Percentiles rank a stretch among this genome's conserved stretches.
Conservation (phyloP, 108 stramenopile species). For the Nannochloropsis salina region DNA sequence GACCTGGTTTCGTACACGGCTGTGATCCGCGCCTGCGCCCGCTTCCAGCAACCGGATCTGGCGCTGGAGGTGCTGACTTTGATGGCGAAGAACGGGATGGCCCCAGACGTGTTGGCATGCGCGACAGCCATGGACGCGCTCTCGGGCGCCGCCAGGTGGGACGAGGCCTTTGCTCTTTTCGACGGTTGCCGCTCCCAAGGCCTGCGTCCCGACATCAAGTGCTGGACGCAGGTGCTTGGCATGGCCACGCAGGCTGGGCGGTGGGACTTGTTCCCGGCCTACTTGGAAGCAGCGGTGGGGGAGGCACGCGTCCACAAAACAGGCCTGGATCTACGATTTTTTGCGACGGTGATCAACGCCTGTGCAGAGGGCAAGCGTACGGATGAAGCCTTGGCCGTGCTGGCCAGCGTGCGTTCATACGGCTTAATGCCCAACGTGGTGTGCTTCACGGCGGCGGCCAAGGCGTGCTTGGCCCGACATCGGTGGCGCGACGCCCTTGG, state of each 20-base stretch:
- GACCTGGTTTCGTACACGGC: conserved; percentile 12
- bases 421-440: not conserved
- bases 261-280: not conserved
- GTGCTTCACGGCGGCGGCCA: not conserved
- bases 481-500: not conserved
- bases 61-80: not conserved
- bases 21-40: not conserved
- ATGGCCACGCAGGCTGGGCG: not conserved
- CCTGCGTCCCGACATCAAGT: not conserved
- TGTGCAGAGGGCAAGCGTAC: not conserved
- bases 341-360: not conserved
- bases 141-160: not conserved
- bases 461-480: not conserved
- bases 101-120: not conserved
- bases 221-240: not conserved
- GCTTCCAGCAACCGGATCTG: not conserved
- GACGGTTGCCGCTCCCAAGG: not conserved
- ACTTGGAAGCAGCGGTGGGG: not conserved
- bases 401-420: conserved; percentile 13
- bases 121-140: not conserved
- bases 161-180: not conserved
- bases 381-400: conserved; percentile 1
- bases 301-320: not conserved
- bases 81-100: conserved; percentile 10
- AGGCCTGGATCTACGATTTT: not conserved